Evolutionary conservation across 2,329 filamentous ascomycete genomes (phyloP), one percentile per base, ranked within the genome.

Genomic region (Metarhizium guizhouense): DNA sequence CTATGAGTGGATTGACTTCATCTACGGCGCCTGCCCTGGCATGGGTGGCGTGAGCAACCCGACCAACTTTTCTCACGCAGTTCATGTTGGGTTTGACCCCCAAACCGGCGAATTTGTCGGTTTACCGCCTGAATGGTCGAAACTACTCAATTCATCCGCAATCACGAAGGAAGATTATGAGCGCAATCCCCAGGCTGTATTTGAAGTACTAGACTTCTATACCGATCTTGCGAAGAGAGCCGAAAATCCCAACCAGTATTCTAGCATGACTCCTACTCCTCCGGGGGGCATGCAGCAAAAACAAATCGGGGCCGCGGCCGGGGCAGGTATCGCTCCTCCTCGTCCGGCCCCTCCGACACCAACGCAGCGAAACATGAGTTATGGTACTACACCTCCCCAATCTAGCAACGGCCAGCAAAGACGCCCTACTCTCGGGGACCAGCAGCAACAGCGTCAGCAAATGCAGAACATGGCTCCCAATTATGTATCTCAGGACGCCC

Each of bases 121-220:
- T 43, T 73, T 99, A 62, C 94, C 94, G 1, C 86, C 90, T 5
- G 94, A 99, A 76, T 99, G 94, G 94, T 94, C 95, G 67, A 95
- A 95, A 72, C 80, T 99, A 53, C 80, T 99, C 62, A 97, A 94
- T 66, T 92, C 91, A 8, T 97, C 94, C 3, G 94, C 94, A 57
- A 94, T 99, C 66, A 97, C 94, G 57, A 96, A 96, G 73, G 94
- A 99, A 66, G 94, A 99, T 70, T 97, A 97, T 72, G 90, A 95
- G 73, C 92, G 94, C 67, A 96, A 99, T 67, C 94, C 94, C 5
- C 87, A 93, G 75, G 90, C 84, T 57, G 87, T 84, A 30, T 85
- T 90, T 55, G 88, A 93, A 68, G 88, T 90, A 48, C 76, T 93
- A 18, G 87, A 92, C 68, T 93, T 93, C 73, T 93, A 92, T 73